Evolutionary conservation across 2,329 filamentous ascomycete genomes (phyloP).

Genomic region (Colletotrichum agaves): DNA sequence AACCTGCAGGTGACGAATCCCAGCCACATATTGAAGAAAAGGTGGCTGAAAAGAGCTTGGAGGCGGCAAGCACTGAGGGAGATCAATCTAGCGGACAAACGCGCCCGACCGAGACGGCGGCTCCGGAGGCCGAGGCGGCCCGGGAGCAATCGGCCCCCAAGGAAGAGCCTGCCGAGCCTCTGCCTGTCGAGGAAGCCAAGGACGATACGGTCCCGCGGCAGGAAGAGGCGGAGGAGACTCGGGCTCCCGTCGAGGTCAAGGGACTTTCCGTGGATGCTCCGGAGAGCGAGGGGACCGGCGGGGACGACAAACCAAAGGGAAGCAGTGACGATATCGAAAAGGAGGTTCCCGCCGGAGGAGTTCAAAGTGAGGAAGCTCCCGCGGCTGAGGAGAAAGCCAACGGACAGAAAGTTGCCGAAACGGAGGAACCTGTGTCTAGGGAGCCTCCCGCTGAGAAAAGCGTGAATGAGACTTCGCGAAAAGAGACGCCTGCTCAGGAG

Average conservation of each 20-base stretch:
- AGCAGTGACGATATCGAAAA: no score
- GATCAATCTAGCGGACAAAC: not conserved
- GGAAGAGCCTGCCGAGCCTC: not conserved
- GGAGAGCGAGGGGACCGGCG: not conserved
- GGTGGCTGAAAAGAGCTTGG: conserved; percentile 33
- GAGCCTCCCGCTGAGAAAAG: not conserved
- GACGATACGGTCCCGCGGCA: not conserved
- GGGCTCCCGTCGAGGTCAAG: not conserved
- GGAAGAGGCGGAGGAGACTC: not conserved
- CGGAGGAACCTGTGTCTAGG: no score
- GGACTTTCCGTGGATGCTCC: not conserved
- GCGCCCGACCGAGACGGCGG: not conserved
- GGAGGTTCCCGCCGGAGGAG: not conserved
- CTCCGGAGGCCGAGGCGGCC: not conserved
- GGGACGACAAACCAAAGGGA: no score
- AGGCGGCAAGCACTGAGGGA: conserved; percentile 13
- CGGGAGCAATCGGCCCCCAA: not conserved
- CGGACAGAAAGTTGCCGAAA: no score
- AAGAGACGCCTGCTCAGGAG: not conserved
- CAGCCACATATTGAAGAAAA: conserved; percentile 32
- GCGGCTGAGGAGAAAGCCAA: no score
- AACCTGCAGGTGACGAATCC: conserved; percentile 30
- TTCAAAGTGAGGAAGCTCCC: no score
- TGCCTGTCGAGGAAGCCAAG: not conserved
- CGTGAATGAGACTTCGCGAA: not conserved